phyloP scores from a whole-genome alignment of 1,284 basidiomycete genomes.

The Moesziomyces parantarcticus region DNA sequence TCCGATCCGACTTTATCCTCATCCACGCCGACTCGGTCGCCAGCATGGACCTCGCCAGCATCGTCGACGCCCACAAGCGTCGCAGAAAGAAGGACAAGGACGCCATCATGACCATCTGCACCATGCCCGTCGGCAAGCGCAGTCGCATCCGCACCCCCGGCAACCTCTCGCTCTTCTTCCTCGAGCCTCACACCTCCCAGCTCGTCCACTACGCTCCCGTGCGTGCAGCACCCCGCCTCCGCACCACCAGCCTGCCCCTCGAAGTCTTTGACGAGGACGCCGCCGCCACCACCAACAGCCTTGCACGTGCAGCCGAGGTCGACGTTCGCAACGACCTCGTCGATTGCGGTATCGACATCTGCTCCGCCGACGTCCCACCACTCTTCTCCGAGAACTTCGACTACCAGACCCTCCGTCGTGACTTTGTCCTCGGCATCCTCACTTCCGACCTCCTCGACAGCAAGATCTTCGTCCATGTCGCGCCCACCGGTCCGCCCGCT shows the following conservation, averaged over 20 bases:
- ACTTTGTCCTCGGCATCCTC: constrained; percentile 96
- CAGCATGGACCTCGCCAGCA: constrained; percentile 88
- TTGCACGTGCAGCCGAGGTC: constrained; percentile 71
- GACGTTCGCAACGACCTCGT: constrained; percentile 87
- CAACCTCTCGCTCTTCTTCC: constrained; percentile 57
- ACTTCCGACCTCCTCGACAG: constrained; percentile 95
- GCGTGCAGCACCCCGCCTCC: constrained; percentile 59
- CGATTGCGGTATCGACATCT: constrained; percentile 75
- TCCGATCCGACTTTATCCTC: constrained; percentile 81
- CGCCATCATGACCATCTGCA: constrained; percentile 83
- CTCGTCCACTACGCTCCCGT: constrained; percentile 67
- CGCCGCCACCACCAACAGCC: constrained; percentile 34
- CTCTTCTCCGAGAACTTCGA: constrained; percentile 99
- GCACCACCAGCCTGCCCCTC: constrained; percentile 60
- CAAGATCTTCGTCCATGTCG: constrained; percentile 89
- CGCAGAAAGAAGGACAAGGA: constrained; percentile 87
- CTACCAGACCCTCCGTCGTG: constrained; percentile 87
- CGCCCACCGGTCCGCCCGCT: constrained; percentile 64
- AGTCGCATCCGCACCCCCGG: constrained; percentile 48
- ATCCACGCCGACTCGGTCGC: constrained; percentile 94
- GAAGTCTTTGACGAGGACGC: constrained; percentile 54
- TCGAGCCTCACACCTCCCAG: constrained; percentile 62
- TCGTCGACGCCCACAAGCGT: constrained; percentile 88
- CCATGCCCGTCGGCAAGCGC: constrained; percentile 37
- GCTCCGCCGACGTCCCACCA: constrained; percentile 88